phyloP scores from a whole-genome alignment of 495 filamentous ascomycete species.

The Darksidea phi region DNA sequence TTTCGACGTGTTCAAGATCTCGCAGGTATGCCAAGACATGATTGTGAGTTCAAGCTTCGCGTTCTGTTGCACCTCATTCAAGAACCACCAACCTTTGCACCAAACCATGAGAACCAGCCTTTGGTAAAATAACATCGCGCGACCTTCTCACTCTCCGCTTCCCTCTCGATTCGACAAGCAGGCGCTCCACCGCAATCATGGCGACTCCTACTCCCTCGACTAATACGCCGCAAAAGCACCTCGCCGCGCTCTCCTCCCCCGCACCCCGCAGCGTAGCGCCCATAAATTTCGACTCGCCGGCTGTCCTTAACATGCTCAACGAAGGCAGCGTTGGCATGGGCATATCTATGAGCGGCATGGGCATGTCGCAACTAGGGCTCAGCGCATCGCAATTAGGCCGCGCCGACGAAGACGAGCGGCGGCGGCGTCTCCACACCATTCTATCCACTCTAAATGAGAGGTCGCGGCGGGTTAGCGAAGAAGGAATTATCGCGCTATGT shows the following conservation, averaged over 20 bases:
- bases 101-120: not conserved
- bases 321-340: conserved; percentile 38
- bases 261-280: conserved; percentile 42
- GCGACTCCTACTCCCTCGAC: conserved; percentile 40
- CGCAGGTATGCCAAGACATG: conserved; percentile 24
- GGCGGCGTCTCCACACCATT: conserved; percentile 55
- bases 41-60: not conserved
- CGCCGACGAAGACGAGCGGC: conserved; percentile 57
- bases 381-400: conserved; percentile 37
- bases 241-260: conserved; percentile 40
- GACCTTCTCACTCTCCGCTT: not conserved
- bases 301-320: conserved; percentile 24
- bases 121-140: not conserved
- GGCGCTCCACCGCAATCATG: conserved; percentile 28
- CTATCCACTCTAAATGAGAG: conserved; percentile 48
- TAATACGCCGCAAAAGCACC: conserved; percentile 32
- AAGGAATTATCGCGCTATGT: conserved; percentile 75
- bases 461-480: conserved; percentile 63
- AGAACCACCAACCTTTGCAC: not conserved
- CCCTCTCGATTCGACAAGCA: not conserved
- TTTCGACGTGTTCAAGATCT: no score
- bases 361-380: conserved; percentile 29
- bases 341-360: conserved; percentile 40
- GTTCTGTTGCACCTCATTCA: not conserved
- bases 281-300: conserved; percentile 38